Evolutionary conservation across 2,329 filamentous ascomycete species (phyloP).

Genomic region (Thielaviopsis euricoi): DNA sequence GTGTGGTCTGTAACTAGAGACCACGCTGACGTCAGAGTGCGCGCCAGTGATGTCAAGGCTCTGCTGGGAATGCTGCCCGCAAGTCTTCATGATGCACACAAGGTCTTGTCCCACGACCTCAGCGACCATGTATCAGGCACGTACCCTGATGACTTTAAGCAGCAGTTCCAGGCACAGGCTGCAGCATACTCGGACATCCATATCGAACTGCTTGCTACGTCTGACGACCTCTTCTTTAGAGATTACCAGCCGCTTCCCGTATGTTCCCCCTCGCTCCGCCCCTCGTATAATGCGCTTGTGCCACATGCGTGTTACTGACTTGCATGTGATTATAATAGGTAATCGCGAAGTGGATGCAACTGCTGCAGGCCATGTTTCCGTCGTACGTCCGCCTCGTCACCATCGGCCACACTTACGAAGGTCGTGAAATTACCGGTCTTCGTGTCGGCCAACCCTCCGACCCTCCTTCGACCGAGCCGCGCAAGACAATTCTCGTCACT

Average conservation of each 20-base stretch:
- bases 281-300: neutral
- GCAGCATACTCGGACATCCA: slow-evolving; percentile 13
- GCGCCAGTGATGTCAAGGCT: slow-evolving; percentile 59
- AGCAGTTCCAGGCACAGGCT: neutral
- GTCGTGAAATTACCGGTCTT: slow-evolving; percentile 68
- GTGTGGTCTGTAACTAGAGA: slow-evolving; percentile 73
- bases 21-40: slow-evolving; percentile 71
- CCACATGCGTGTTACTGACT: neutral
- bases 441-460: slow-evolving; percentile 47
- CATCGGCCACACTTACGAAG: slow-evolving; percentile 77
- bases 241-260: slow-evolving; percentile 77
- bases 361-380: slow-evolving; percentile 80
- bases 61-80: slow-evolving; percentile 62
- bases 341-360: slow-evolving; percentile 78
- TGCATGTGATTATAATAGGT: slow-evolving; percentile 16
- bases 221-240: slow-evolving; percentile 73
- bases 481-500: slow-evolving; percentile 65
- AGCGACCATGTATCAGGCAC: slow-evolving; percentile 61
- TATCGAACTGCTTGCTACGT: neutral
- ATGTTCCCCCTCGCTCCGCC: slow-evolving; percentile 14
- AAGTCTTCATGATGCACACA: slow-evolving; percentile 55
- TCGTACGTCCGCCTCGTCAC: slow-evolving; percentile 56
- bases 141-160: slow-evolving; percentile 33
- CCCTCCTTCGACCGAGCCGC: slow-evolving; percentile 27
- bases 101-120: slow-evolving; percentile 64